These are phyloP conservation scores for Pseudozyma thailandica DNA, from an alignment of 1,284 basidiomycete species.

Conservation along the genomic window DNA sequence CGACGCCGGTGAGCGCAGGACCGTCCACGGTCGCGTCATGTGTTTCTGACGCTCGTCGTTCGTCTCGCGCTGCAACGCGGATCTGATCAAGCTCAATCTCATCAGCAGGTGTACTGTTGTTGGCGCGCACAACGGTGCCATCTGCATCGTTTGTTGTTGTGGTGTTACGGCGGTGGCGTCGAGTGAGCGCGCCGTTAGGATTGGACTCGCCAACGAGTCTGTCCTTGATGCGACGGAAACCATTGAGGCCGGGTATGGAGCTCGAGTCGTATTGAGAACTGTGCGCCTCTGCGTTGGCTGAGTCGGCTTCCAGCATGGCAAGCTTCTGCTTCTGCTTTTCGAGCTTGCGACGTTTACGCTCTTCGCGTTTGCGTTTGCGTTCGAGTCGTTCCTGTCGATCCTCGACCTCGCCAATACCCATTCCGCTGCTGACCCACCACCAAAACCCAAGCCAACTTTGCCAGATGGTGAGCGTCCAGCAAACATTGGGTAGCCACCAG, in stretches of 20 bases:
- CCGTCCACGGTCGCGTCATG: constrained; percentile 1
- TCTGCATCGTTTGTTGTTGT: constrained; percentile 17
- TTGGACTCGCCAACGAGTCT: constrained; percentile 35
- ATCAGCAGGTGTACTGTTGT: constrained; percentile 15
- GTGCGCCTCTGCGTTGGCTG: constrained; percentile 30
- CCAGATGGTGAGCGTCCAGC: constrained; percentile 66
- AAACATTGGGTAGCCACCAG: constrained; percentile 66
- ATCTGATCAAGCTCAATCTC: constrained; percentile 47
- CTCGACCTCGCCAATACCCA: constrained; percentile 68
- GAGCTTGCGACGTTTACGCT: constrained; percentile 45
- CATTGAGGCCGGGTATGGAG: constrained; percentile 47
- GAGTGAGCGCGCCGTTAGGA: constrained; percentile 28
- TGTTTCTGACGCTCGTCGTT: neutral
- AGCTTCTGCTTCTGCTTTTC: constrained; percentile 48
- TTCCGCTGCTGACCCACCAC: constrained; percentile 68
- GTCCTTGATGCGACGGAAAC: constrained; percentile 48
- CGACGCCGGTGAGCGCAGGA: constrained; percentile 16
- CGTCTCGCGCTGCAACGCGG: constrained; percentile 16
- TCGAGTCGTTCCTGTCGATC: constrained; percentile 59
- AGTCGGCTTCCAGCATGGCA: constrained; percentile 25
- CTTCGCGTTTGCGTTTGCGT: constrained; percentile 51
- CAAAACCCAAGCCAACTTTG: constrained; percentile 68
- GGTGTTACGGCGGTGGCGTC: constrained; percentile 29
- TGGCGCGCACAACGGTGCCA: constrained; percentile 2
- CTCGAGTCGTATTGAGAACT: constrained; percentile 43